Conservation (phyloP, 2,329 filamentous ascomycete genomes). For the Ceratocystis papillata region DNA sequence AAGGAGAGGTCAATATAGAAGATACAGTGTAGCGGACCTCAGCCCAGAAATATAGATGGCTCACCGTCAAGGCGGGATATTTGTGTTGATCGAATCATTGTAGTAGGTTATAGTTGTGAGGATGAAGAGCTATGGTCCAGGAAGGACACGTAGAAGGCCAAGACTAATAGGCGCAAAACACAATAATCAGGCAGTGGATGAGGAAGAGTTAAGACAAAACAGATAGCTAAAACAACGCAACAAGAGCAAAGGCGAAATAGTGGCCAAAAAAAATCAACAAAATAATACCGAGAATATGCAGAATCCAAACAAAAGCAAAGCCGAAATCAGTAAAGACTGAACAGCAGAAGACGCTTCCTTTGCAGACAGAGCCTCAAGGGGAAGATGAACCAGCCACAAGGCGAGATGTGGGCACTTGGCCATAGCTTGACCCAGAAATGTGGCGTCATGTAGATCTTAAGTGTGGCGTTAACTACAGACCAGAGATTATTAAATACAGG, state of each 20-base stretch:
- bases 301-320: too few relatives aligned
- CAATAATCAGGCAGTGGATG: not conserved
- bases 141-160: slow-evolving; percentile 9
- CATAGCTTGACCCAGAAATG: too few relatives aligned
- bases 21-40: slow-evolving; percentile 11
- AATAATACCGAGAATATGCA: too few relatives aligned
- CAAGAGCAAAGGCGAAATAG: not conserved
- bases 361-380: too few relatives aligned
- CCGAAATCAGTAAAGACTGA: too few relatives aligned
- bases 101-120: slow-evolving; percentile 24
- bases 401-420: too few relatives aligned
- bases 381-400: too few relatives aligned
- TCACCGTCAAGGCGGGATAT: slow-evolving; percentile 86
- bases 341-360: too few relatives aligned
- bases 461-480: too few relatives aligned
- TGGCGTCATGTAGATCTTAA: too few relatives aligned
- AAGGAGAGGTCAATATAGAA: slow-evolving; percentile 18
- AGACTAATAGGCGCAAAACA: not conserved
- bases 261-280: too few relatives aligned
- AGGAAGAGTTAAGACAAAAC: not conserved
- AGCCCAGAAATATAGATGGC: slow-evolving; percentile 13
- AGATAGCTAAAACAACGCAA: not conserved
- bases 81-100: slow-evolving; percentile 84
- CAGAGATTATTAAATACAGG: too few relatives aligned
- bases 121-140: not conserved